Conservation (phyloP, 2,329 filamentous ascomycete species). For the Cytospora piceae region DNA sequence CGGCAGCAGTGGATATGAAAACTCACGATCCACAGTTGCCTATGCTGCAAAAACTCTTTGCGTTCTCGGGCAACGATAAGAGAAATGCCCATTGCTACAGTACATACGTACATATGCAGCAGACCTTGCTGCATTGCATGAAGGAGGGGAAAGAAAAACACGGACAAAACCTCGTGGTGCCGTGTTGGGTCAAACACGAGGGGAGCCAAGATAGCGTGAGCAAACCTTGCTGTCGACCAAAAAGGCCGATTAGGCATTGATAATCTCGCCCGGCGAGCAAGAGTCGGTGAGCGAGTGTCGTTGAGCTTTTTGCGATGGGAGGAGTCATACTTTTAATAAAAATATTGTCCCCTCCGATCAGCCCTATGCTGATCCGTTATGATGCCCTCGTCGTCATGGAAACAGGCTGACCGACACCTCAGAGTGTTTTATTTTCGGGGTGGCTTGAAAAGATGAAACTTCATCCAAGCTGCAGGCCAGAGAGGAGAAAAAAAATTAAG, state of each 20-base stretch:
- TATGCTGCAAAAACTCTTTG: neutral
- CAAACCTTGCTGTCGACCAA: neutral
- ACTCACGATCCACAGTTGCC: neutral
- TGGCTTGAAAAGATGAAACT: conserved; percentile 8
- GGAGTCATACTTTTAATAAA: conserved; percentile 5
- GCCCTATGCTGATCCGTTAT: neutral
- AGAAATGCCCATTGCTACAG: neutral
- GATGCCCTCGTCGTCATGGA: conserved; percentile 15
- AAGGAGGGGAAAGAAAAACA: neutral
- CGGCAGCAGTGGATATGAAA: neutral
- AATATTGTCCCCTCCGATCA: neutral
- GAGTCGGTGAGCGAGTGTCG: conserved; percentile 15
- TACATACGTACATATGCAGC: conserved; percentile 13
- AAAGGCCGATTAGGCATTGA: neutral
- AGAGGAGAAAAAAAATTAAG: conserved; percentile 11
- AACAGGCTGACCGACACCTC: neutral
- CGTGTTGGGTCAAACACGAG: conserved; percentile 17
- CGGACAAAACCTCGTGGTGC: neutral
- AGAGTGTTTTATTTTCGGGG: neutral
- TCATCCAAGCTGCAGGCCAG: neutral
- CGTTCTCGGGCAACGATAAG: neutral
- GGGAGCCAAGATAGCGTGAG: conserved; percentile 15
- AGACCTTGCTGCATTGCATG: conserved; percentile 24
- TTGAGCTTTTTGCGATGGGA: neutral
- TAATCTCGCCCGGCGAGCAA: conserved; percentile 7